A percentile compares a stretch with the other conserved stretches of the same genome.
These are phyloP conservation scores for Phytophthora brassicae DNA, from an alignment of 352 stramenopile genomes.

Conservation along the genomic window DNA sequence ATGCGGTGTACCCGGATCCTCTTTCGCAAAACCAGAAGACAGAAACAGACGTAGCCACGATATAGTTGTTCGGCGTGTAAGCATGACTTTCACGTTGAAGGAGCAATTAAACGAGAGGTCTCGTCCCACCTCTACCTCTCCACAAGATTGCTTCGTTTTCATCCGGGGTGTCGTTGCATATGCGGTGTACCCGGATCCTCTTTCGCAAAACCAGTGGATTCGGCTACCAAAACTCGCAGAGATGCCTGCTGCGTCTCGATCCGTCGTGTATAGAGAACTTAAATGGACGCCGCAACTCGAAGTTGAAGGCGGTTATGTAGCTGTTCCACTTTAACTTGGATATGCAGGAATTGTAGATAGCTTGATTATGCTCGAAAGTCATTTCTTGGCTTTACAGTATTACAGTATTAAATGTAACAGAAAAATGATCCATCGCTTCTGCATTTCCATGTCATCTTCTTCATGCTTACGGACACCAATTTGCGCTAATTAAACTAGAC, in stretches of 20 bases:
- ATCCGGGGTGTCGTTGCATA: slow-evolving; percentile 7
- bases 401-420: too few species aligned
- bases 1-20: background rate
- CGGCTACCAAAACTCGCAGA: background rate
- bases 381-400: too few species aligned
- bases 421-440: too few species aligned
- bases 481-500: too few species aligned
- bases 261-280: slow-evolving; percentile 6
- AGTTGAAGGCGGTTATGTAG: slow-evolving; percentile 14
- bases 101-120: too few species aligned
- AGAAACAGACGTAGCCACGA: too few species aligned
- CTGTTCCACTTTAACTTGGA: background rate
- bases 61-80: too few species aligned
- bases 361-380: too few species aligned
- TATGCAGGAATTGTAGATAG: background rate
- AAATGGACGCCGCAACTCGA: slow-evolving; percentile 4
- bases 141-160: slow-evolving; percentile 7
- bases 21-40: background rate
- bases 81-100: too few species aligned
- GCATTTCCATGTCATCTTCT: too few species aligned
- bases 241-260: slow-evolving; percentile 2
- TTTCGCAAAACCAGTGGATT: background rate
- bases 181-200: background rate
- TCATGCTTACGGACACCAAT: too few species aligned
- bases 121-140: background rate